Percentiles rank a stretch among this genome's conserved stretches.
phyloP scores from a whole-genome alignment of 768 basidiomycete genomes.

The Suillus weaverae region DNA sequence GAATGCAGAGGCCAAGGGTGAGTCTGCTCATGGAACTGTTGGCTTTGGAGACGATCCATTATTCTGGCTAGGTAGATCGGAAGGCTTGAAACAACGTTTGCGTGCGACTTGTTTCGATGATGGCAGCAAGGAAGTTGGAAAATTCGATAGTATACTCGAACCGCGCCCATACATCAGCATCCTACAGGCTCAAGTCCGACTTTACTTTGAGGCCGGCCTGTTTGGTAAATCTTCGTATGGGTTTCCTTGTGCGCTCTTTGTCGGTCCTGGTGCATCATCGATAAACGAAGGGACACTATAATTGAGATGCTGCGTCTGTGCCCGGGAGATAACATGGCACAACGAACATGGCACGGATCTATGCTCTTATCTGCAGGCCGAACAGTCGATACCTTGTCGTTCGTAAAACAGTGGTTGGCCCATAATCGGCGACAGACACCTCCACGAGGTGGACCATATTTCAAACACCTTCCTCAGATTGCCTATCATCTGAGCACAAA shows the following conservation, averaged over 20 bases:
- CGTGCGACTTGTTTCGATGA: constrained; percentile 41
- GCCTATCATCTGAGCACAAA: constrained; percentile 17
- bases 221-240: constrained; percentile 39
- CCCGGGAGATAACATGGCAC: constrained; percentile 41
- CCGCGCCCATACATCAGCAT: constrained; percentile 50
- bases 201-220: constrained; percentile 34
- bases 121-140: constrained; percentile 32
- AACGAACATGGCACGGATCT: constrained; percentile 39
- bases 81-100: constrained; percentile 26
- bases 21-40: neutral
- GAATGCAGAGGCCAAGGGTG: constrained; percentile 25
- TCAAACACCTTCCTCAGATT: constrained; percentile 19
- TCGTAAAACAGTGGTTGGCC: constrained; percentile 34
- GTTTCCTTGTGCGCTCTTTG: neutral
- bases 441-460: constrained; percentile 32
- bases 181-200: constrained; percentile 37
- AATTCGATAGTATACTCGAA: constrained; percentile 38
- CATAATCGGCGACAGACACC: constrained; percentile 18
- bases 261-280: neutral
- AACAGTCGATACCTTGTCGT: constrained; percentile 40
- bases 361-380: constrained; percentile 37
- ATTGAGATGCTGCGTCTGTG: constrained; percentile 46
- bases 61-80: constrained; percentile 27
- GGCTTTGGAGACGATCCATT: neutral
- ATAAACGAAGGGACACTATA: constrained; percentile 32